phyloP scores from a whole-genome alignment of 768 basidiomycete genomes.

The Gautieria morchelliformis region DNA sequence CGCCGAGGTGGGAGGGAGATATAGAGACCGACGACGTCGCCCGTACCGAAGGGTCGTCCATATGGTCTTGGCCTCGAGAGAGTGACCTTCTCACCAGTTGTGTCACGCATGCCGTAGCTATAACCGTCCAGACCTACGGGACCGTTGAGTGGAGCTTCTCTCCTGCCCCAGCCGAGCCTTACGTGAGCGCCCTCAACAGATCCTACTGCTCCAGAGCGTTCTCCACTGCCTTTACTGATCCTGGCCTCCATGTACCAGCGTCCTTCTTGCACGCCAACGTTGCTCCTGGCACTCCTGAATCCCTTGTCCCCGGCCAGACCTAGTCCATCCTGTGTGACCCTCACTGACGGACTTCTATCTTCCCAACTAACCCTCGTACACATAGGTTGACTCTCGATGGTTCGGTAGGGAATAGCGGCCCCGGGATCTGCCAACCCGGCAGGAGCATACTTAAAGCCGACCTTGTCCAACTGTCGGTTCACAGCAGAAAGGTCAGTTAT shows the following conservation, averaged over 20 bases:
- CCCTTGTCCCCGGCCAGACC: constrained; percentile 76
- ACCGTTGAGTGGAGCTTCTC: constrained; percentile 89
- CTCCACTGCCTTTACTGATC: constrained; percentile 66
- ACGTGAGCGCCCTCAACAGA: constrained; percentile 69
- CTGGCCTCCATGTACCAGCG: constrained; percentile 92
- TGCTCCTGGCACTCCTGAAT: constrained; percentile 83
- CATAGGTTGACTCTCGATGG: constrained; percentile 71
- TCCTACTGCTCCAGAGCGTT: constrained; percentile 35
- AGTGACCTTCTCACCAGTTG: constrained; percentile 83
- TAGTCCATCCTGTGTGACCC: constrained; percentile 69
- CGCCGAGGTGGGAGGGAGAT: constrained; percentile 73
- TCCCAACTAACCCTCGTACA: constrained; percentile 78
- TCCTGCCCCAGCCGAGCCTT: constrained; percentile 81
- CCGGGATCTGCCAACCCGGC: constrained; percentile 62
- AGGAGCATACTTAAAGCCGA: constrained; percentile 73
- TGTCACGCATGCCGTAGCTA: constrained; percentile 86
- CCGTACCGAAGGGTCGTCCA: constrained; percentile 61
- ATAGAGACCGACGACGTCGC: constrained; percentile 90
- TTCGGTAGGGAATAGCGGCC: constrained; percentile 54
- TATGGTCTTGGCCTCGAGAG: constrained; percentile 76
- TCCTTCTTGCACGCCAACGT: constrained; percentile 82
- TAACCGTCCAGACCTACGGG: constrained; percentile 93
- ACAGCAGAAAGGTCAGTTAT: constrained; percentile 62
- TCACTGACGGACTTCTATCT: constrained; percentile 75
- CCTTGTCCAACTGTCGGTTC: constrained; percentile 38